Conservation (phyloP, 495 filamentous ascomycete genomes). For the Aspergillus asperescens region DNA sequence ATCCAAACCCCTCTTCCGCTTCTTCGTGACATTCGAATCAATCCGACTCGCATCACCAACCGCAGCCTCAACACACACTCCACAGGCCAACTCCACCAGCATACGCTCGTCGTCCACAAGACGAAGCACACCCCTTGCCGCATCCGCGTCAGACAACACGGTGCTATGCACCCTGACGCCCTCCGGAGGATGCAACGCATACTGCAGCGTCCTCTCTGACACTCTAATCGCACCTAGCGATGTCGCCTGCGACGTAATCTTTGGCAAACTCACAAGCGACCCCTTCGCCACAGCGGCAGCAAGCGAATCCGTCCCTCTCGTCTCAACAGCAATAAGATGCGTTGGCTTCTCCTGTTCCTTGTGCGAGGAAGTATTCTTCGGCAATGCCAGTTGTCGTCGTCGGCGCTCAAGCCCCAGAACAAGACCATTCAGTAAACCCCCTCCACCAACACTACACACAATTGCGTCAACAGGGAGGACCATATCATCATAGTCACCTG, state of each 20-base stretch:
- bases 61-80: slow-evolving; percentile 65
- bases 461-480: slow-evolving; percentile 56
- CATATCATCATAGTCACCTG: slow-evolving; percentile 15
- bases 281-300: slow-evolving; percentile 54
- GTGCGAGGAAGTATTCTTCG: not conserved
- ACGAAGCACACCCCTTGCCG: slow-evolving; percentile 65
- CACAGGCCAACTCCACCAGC: slow-evolving; percentile 78
- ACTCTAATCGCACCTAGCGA: slow-evolving; percentile 73
- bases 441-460: slow-evolving; percentile 83
- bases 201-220: slow-evolving; percentile 64
- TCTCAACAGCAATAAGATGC: slow-evolving; percentile 75
- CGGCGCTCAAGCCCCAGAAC: slow-evolving; percentile 62
- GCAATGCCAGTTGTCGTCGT: not conserved
- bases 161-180: slow-evolving; percentile 53
- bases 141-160: slow-evolving; percentile 74
- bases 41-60: slow-evolving; percentile 30
- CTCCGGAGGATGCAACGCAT: slow-evolving; percentile 40
- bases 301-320: slow-evolving; percentile 71
- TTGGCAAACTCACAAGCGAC: slow-evolving; percentile 58
- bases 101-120: slow-evolving; percentile 79
- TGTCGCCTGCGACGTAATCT: slow-evolving; percentile 76
- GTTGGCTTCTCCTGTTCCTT: slow-evolving; percentile 25
- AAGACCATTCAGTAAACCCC: slow-evolving; percentile 77
- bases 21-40: slow-evolving; percentile 20
- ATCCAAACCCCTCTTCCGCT: slow-evolving; percentile 37